Base-by-base conservation (phyloP, 164 flowering plant species). In the Umbellularia californica region DNA sequence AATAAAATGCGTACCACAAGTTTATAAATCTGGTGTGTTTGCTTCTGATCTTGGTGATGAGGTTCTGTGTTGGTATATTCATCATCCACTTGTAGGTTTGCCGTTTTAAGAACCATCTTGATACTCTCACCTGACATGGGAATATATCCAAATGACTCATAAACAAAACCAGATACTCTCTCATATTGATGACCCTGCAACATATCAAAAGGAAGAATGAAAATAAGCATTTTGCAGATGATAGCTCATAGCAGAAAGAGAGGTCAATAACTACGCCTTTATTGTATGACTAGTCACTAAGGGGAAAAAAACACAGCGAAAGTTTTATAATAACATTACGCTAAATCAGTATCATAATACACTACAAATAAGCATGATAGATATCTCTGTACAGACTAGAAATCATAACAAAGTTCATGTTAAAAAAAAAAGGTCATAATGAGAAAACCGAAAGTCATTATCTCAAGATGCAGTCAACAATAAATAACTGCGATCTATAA, bases 61-160 rank as follows among this genome's bases (percentile, higher is more conserved):
- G 91, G 77, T 78, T 89, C 88, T 65, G 30, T 72, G 58, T 85
- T 90, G 27, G 52, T 77, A 72, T 86, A 84, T 69, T 88, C 92
- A 68, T 77, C 78, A 50, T 84, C 74, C 47, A 91, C 95, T 76
- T 93, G 97, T 70, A 51, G 76, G 74, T 81, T 83, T 70, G 79
- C 92, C 81, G 82, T 96, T 76, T 94, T 93, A 68, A 94, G 93
- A n/a, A 87, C 85, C 71, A 96, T 89, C 80, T 90, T 88, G 50
- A 94, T 88, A 79, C 83, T 88, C 82, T 96, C 99, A 50, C 98
- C 99, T 13, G 97, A 89, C 78, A 90, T 88, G 11, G 99, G 99
- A 79, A 96, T 96, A 78, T 92, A 96, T 69, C 99, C 99, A 88
- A 96, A 96, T 66, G 89, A 89, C 79, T 94, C 97, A 74, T 97